Percentiles rank a stretch among this genome's conserved stretches.
Evolutionary conservation across 257 asterid genomes (phyloP).

Genomic region (Solanum gandarillasii): DNA sequence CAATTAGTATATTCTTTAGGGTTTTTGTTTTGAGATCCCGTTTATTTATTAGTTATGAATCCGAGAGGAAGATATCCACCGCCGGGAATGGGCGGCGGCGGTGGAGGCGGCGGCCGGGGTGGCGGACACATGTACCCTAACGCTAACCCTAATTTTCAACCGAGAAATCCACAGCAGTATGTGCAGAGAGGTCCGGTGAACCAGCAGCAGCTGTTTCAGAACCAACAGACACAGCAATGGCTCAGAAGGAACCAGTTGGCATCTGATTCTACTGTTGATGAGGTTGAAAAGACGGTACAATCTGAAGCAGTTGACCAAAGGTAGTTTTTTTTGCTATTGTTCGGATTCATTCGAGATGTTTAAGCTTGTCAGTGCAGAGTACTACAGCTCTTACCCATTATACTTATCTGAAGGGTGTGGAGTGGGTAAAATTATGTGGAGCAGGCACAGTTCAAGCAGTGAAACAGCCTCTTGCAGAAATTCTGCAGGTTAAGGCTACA

Average conservation of each 20-base stretch:
- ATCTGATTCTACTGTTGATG: slow-evolving; percentile 44
- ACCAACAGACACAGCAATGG: slow-evolving; percentile 62
- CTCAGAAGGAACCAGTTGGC: slow-evolving; percentile 45
- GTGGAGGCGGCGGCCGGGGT: slow-evolving; percentile 31
- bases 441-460: not conserved
- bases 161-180: slow-evolving; percentile 63
- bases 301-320: slow-evolving; percentile 81
- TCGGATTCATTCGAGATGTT: not conserved
- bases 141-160: slow-evolving; percentile 51
- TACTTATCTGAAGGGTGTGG: not conserved
- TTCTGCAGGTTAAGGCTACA: not conserved
- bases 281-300: slow-evolving; percentile 88
- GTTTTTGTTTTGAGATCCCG: not conserved
- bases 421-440: not conserved
- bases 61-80: slow-evolving; percentile 86
- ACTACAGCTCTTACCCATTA: not conserved
- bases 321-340: slow-evolving; percentile 6
- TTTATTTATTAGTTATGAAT: slow-evolving; percentile 36
- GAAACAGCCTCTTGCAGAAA: not conserved
- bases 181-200: slow-evolving; percentile 46
- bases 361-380: not conserved
- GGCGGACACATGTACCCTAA: slow-evolving; percentile 43
- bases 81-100: slow-evolving; percentile 60
- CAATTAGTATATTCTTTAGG: slow-evolving; percentile 1
- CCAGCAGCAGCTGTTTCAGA: slow-evolving; percentile 31